Evolutionary conservation across 164 flowering plant species (phyloP), one percentile per base, ranked within the genome.

Genomic region (Sedum album): DNA sequence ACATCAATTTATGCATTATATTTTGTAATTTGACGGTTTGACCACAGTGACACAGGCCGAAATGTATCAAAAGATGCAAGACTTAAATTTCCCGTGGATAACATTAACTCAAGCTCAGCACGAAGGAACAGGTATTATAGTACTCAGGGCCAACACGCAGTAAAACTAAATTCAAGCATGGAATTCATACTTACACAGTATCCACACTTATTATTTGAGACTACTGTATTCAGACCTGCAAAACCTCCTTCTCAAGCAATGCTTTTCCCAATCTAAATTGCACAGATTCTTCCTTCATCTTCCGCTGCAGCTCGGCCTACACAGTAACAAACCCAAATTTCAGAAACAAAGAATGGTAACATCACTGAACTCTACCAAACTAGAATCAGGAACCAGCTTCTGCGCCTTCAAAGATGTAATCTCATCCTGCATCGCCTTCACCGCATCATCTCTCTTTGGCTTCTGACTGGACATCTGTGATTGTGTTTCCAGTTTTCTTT

Each of bases 231-330:
- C 20, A 57, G 79, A 92, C 99, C 97, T 90, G 99, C 68, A 92
- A 82, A 71, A 90, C 84, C 77, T 95, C 94, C 68, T 90, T 95
- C 75, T 95, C 97, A 60, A 95, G 71, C 67, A 88, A 83, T 55
- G 90, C 90, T 74, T 88, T 92, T 79, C 88, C 88, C 67, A 76
- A 68, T 69, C 99, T 86, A 76, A 88, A 95, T 72, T 90, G 96
- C 79, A 92, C 90, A 8, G 99, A 90, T 68, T 92, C 93, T 73
- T 90, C 89, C 81, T 95, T 95, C 65, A 87, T 85, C 76, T 87
- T 90, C 67, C 93, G 91, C 73, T 90, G 99, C 68, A 92, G 75
- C 78, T 95, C 90, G 72, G 92, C 97, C 98, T 93, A 35, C 38
- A 35, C 5, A 35, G 71, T 41, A 15, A 31, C 46, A 21, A 7